Evolutionary conservation across 192 early-diverging fungal species (phyloP).

Genomic region (Coemansia furcata): DNA sequence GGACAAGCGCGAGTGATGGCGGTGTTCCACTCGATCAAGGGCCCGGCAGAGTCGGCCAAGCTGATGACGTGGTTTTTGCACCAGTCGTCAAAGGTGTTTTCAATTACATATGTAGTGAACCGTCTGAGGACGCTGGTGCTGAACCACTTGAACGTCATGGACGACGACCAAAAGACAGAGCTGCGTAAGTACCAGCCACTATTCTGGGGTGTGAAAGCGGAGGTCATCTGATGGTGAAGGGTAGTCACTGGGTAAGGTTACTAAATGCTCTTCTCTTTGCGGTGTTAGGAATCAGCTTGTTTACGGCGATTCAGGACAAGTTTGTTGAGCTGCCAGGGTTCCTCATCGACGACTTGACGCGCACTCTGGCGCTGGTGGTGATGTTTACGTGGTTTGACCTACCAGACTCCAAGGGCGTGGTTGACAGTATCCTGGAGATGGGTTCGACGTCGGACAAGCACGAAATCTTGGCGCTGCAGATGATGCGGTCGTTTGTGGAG

Average conservation of each 20-base stretch:
- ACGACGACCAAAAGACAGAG: constrained; percentile 31
- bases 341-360: constrained; percentile 43
- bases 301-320: constrained; percentile 33
- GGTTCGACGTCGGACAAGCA: constrained; percentile 37
- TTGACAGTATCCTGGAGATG: constrained; percentile 42
- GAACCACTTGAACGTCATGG: constrained; percentile 48
- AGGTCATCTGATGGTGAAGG: not conserved
- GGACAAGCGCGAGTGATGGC: constrained; percentile 44
- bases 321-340: constrained; percentile 35
- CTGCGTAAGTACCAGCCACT: constrained; percentile 38
- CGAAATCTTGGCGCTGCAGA: constrained; percentile 63
- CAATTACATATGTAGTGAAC: constrained; percentile 43
- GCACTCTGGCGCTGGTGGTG: constrained; percentile 51
- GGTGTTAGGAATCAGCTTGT: constrained; percentile 35
- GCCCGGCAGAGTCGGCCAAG: constrained; percentile 42
- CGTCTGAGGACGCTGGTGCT: constrained; percentile 45
- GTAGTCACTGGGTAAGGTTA: not conserved
- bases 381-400: constrained; percentile 55
- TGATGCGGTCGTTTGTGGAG: constrained; percentile 64
- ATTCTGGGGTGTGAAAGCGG: not conserved
- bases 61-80: constrained; percentile 52
- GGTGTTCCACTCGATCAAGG: constrained; percentile 52
- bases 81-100: constrained; percentile 43
- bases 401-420: constrained; percentile 29
- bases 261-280: not conserved